Evolutionary conservation across 768 basidiomycete species (phyloP).

Genomic region (Collybiopsis luxurians): DNA sequence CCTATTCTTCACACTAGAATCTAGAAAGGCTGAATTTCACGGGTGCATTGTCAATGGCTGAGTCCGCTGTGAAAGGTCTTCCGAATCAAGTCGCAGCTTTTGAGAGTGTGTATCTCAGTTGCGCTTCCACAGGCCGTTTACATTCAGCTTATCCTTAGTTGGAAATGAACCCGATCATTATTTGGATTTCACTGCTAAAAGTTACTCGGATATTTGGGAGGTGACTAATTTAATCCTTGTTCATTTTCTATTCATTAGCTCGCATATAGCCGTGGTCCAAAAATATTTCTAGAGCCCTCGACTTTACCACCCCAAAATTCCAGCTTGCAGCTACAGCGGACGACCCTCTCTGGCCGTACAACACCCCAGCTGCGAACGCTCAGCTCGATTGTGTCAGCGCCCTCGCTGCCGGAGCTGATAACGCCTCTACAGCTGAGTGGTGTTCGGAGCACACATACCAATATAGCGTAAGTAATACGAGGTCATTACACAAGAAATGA

Average conservation of each 20-base stretch:
- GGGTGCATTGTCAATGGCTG: slow-evolving; percentile 41
- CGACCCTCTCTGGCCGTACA: slow-evolving; percentile 52
- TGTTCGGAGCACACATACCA: slow-evolving; percentile 58
- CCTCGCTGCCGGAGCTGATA: slow-evolving; percentile 43
- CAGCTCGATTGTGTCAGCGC: slow-evolving; percentile 49
- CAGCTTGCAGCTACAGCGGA: slow-evolving; percentile 49
- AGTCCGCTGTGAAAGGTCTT: slow-evolving; percentile 38
- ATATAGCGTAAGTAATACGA: slow-evolving; percentile 39
- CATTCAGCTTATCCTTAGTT: slow-evolving; percentile 26
- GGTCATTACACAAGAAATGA: not conserved
- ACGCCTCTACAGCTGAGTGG: slow-evolving; percentile 36
- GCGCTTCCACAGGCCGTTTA: not conserved
- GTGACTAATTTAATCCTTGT: slow-evolving; percentile 21
- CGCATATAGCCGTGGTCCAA: slow-evolving; percentile 42
- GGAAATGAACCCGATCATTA: slow-evolving; percentile 59
- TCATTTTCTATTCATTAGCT: not conserved
- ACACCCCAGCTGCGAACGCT: slow-evolving; percentile 38
- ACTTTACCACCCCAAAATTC: slow-evolving; percentile 37
- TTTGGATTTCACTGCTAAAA: slow-evolving; percentile 37
- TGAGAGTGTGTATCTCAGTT: slow-evolving; percentile 34
- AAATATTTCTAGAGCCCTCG: slow-evolving; percentile 41
- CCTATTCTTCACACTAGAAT: too few relatives aligned
- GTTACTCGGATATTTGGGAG: slow-evolving; percentile 43
- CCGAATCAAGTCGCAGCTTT: slow-evolving; percentile 37
- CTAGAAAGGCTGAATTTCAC: slow-evolving; percentile 40